Base-by-base conservation (phyloP, 2,329 filamentous ascomycete species). In the Phaeoacremonium minimum region DNA sequence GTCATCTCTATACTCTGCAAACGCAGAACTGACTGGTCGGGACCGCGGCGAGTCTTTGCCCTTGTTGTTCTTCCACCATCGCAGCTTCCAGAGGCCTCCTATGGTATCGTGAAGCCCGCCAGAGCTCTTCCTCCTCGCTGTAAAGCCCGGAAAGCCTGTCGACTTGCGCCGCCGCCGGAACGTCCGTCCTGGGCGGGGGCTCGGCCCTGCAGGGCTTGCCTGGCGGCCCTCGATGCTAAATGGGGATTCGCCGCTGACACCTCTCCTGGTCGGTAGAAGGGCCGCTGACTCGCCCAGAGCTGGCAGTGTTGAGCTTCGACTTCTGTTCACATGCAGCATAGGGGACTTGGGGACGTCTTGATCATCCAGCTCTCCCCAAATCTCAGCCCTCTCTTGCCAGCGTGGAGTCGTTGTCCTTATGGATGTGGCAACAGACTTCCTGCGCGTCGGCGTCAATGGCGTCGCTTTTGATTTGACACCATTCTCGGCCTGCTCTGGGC, bases 321-420 rank as follows among this genome's bases (percentile, higher is more conserved):
- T 54, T 31, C 70, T 62, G 29, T 52, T 26, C 9, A n/a, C 22
- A n/a, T 9, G n/a, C 9, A n/a, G 9, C 4, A 43, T 41, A 1
- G 63, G 57, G 35, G 64, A 62, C 38, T 57, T 63, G 18, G 63
- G 57, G 15, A 64, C 60, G 34, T 78, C 74, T 28, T 84, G 79
- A 49, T 95, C 89, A 52, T 93, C 83, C 12, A 95, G 71, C 56
- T 94, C 88, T 38, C 81, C 85, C 89, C 88, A 95, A 19, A 95
- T 93, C 49, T 93, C 86, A 22, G 80, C 80, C 2, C 78, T 77
- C 54, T 93, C 85, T 38, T 77, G 66, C 69, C 76, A 77, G 36
- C 78, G 55, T 12, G 57, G 55, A 28, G 66, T 70, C 14, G 69
- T 72, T 4, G 40, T 40, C 18, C 42, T 45, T 13, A 41, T 37